Conservation (phyloP, 345 rosid genomes). For the Trapa incisa region DNA sequence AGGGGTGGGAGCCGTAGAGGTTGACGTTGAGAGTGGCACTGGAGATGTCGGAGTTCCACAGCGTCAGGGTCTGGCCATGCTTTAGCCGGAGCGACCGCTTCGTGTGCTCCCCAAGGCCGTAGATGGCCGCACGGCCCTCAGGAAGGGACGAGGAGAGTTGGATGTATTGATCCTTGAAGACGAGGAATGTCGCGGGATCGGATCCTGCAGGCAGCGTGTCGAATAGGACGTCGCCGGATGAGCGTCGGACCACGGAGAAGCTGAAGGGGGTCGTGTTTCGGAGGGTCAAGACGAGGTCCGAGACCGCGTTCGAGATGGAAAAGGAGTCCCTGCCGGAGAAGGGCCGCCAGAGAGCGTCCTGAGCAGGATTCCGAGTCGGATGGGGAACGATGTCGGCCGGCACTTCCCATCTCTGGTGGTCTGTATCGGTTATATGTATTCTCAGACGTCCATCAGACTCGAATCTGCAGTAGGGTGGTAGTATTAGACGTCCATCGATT, state of each 20-base stretch:
- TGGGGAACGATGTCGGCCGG: slow-evolving; percentile 41
- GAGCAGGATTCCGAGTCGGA: slow-evolving; percentile 3
- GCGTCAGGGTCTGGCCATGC: slow-evolving; percentile 23
- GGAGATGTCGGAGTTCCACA: slow-evolving; percentile 47
- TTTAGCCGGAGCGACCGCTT: slow-evolving; percentile 34
- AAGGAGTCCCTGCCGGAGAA: not conserved
- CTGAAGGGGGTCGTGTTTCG: slow-evolving; percentile 47
- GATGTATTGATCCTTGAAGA: slow-evolving; percentile 70
- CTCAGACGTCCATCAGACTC: slow-evolving; percentile 42
- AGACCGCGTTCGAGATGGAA: slow-evolving; percentile 8
- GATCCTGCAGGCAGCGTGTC: slow-evolving; percentile 25
- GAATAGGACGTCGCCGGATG: slow-evolving; percentile 57
- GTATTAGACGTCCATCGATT: not conserved
- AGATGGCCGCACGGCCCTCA: slow-evolving; percentile 27
- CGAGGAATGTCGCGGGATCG: slow-evolving; percentile 22
- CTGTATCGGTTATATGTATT: slow-evolving; percentile 37
- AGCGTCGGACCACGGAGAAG: slow-evolving; percentile 41
- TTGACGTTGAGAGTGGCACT: slow-evolving; percentile 29
- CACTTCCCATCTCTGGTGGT: slow-evolving; percentile 45
- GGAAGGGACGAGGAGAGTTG: slow-evolving; percentile 55
- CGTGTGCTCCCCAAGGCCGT: slow-evolving; percentile 77
- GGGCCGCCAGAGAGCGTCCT: slow-evolving; percentile 2
- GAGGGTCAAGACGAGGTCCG: slow-evolving; percentile 49
- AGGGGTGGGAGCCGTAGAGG: slow-evolving; percentile 74
- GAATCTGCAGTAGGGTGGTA: slow-evolving; percentile 19